Conservation (phyloP, 2,329 filamentous ascomycete genomes). For the Zymoseptoria ardabiliae region DNA sequence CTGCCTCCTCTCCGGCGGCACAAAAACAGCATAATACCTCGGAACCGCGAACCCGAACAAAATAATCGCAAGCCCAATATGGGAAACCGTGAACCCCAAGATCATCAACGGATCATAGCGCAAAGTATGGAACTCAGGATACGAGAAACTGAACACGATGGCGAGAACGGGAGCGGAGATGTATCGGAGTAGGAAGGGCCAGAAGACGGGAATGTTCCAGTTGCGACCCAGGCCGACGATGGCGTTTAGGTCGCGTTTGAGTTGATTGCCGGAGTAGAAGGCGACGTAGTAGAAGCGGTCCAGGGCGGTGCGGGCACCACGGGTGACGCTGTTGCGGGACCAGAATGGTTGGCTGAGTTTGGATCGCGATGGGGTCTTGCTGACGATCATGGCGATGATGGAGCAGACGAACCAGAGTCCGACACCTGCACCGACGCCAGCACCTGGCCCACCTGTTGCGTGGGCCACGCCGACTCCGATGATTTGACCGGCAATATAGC, state of each 20-base stretch:
- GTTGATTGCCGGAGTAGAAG: conserved; percentile 54
- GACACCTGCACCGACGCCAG: conserved; percentile 39
- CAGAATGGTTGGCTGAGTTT: conserved; percentile 26
- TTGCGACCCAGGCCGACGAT: conserved; percentile 49
- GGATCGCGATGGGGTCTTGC: conserved; percentile 30
- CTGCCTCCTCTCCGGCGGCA: conserved; percentile 40
- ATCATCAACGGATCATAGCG: conserved; percentile 47
- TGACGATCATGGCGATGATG: conserved; percentile 35
- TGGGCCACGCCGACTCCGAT: conserved; percentile 47
- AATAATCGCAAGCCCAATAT: conserved; percentile 42
- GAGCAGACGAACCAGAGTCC: conserved; percentile 44
- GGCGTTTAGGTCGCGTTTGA: conserved; percentile 48
- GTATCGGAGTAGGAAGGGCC: conserved; percentile 46
- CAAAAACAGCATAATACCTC: conserved; percentile 47
- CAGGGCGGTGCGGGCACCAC: background rate
- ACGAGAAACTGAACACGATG: conserved; percentile 48
- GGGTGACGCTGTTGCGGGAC: conserved; percentile 16
- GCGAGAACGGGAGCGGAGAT: conserved; percentile 44
- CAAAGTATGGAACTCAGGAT: conserved; percentile 43
- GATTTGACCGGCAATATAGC: conserved; percentile 48
- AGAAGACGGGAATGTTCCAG: conserved; percentile 49
- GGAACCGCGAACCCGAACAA: conserved; percentile 46
- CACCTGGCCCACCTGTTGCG: conserved; percentile 16
- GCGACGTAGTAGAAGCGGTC: conserved; percentile 34
- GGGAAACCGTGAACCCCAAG: conserved; percentile 43